phyloP scores from a whole-genome alignment of 176 grass and related monocot genomes.

The Raddia guianensis region DNA sequence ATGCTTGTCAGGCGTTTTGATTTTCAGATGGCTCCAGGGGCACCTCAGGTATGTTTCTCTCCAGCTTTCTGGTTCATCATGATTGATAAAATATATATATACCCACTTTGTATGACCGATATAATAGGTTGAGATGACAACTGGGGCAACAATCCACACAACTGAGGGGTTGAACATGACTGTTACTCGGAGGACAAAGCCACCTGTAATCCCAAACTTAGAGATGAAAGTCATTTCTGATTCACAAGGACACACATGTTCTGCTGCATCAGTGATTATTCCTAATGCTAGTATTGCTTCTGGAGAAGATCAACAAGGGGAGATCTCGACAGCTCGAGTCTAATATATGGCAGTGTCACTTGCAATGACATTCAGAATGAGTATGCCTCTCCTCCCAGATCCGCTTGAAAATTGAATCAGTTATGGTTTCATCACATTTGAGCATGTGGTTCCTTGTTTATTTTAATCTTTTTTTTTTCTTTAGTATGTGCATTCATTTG shows the following conservation, averaged over 20 bases:
- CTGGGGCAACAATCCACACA: constrained; percentile 94
- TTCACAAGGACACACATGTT: constrained; percentile 38
- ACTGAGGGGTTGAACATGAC: constrained; percentile 90
- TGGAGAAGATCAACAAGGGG: constrained; percentile 62
- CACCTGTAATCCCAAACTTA: constrained; percentile 82
- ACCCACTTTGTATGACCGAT: constrained; percentile 1
- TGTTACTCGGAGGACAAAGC: constrained; percentile 69
- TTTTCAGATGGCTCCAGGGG: constrained; percentile 86
- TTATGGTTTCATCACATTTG: constrained; percentile 19
- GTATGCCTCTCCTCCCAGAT: constrained; percentile 37
- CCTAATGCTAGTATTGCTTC: constrained; percentile 43
- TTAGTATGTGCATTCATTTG: neutral
- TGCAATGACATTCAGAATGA: constrained; percentile 26
- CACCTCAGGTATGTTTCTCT: constrained; percentile 68
- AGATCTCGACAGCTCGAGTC: constrained; percentile 49
- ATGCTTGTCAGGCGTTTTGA: constrained; percentile 93
- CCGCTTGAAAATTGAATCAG: neutral
- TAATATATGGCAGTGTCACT: constrained; percentile 43
- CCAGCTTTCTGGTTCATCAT: constrained; percentile 32
- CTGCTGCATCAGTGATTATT: constrained; percentile 37
- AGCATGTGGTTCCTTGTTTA: neutral
- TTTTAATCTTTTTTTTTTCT: neutral
- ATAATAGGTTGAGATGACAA: constrained; percentile 91
- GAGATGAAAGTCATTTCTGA: constrained; percentile 66
- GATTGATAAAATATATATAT: neutral